These are phyloP conservation scores for Tuber brumale DNA, from an alignment of 495 filamentous ascomycete genomes.

Conservation along the genomic window DNA sequence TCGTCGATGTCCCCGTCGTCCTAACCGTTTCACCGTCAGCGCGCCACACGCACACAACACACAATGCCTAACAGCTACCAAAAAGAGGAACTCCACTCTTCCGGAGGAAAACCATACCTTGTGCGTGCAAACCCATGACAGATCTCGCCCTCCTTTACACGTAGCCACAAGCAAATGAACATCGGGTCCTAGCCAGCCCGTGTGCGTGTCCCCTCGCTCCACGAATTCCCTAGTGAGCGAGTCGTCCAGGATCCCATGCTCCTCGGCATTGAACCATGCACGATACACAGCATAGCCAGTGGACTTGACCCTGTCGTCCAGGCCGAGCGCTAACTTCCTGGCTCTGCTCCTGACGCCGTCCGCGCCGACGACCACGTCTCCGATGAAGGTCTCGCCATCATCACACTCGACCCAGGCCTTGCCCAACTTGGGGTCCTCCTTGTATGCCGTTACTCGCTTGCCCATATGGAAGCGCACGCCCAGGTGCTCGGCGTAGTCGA, in stretches of 20 bases:
- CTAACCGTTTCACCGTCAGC: constrained; percentile 23
- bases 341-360: constrained; percentile 58
- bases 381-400: constrained; percentile 49
- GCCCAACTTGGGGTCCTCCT: constrained; percentile 50
- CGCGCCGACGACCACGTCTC: constrained; percentile 57
- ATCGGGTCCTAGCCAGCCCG: constrained; percentile 56
- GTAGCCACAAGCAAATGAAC: constrained; percentile 59
- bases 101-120: constrained; percentile 41
- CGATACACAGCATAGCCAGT: constrained; percentile 58
- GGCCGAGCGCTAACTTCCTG: constrained; percentile 56
- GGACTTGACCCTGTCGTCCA: constrained; percentile 55
- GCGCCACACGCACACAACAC: neutral
- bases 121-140: constrained; percentile 67
- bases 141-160: constrained; percentile 58
- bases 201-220: constrained; percentile 58
- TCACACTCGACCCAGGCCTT: constrained; percentile 51
- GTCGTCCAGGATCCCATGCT: constrained; percentile 52
- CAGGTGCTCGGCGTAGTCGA: constrained; percentile 51
- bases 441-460: constrained; percentile 54
- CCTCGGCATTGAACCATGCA: constrained; percentile 55
- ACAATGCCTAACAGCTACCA: neutral
- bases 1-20: constrained; percentile 57
- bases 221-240: constrained; percentile 56
- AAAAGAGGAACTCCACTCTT: neutral
- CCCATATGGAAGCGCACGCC: constrained; percentile 55